These are phyloP conservation scores for Cryptococcus jaspeensis DNA, from an alignment of 1,284 basidiomycete genomes.

Conservation along the genomic window DNA sequence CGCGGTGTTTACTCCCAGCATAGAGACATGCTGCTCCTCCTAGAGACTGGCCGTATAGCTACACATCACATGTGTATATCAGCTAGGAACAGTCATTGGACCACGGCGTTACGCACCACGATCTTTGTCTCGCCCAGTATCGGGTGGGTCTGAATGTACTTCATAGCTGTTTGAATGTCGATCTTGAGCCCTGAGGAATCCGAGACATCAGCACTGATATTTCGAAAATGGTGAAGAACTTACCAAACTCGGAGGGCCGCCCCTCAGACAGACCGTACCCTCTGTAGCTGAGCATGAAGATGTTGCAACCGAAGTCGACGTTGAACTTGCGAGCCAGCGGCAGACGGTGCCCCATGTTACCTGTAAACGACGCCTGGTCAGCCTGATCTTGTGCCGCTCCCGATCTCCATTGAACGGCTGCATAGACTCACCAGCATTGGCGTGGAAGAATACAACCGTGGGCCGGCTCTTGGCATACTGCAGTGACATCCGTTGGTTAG, in stretches of 20 bases:
- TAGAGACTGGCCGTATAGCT: constrained; percentile 87
- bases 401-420: too few species aligned
- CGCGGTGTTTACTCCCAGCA: constrained; percentile 74
- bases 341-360: constrained; percentile 69
- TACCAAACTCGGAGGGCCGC: constrained; percentile 75
- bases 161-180: constrained; percentile 70
- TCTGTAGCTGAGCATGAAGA: constrained; percentile 50
- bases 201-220: constrained; percentile 8
- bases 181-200: constrained; percentile 62
- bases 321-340: constrained; percentile 86
- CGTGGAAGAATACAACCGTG: constrained; percentile 86
- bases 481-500: neutral
- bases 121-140: constrained; percentile 66
- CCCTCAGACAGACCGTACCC: constrained; percentile 79
- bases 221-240: constrained; percentile 11
- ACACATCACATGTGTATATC: constrained; percentile 2
- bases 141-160: constrained; percentile 71
- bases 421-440: constrained; percentile 71
- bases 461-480: constrained; percentile 70
- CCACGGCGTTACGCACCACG: constrained; percentile 49
- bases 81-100: neutral
- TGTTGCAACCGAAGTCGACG: constrained; percentile 64
- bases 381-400: neutral
- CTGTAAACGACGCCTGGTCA: constrained; percentile 12
- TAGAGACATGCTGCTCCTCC: constrained; percentile 94